Evolutionary conservation across 305 asterid genomes (phyloP).

Genomic region (Fraxinus baroniana): DNA sequence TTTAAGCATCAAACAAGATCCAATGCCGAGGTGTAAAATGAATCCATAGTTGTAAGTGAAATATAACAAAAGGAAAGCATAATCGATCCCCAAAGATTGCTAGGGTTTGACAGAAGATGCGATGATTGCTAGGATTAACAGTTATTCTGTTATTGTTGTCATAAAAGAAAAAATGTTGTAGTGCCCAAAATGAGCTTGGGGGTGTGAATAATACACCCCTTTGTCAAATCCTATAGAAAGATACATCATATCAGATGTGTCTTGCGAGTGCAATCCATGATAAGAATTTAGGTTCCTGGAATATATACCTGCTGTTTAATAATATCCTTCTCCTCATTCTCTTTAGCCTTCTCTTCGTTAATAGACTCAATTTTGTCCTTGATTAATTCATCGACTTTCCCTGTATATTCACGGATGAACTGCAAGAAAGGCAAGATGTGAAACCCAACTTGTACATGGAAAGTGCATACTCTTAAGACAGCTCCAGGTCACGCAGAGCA

Average conservation of each 20-base stretch:
- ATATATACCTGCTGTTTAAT: constrained; percentile 76
- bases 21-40: background rate
- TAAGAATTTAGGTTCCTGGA: background rate
- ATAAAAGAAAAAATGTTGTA: background rate
- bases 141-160: background rate
- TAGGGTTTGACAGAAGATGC: background rate
- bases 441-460: constrained; percentile 18
- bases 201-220: background rate
- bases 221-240: background rate
- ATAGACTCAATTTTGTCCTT: constrained; percentile 81
- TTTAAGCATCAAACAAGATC: background rate
- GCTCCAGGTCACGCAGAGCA: background rate
- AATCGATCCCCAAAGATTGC: background rate
- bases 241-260: background rate
- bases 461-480: background rate
- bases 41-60: background rate
- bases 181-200: background rate
- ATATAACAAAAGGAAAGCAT: background rate
- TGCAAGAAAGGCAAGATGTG: constrained; percentile 33
- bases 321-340: constrained; percentile 79
- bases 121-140: background rate
- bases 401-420: constrained; percentile 95
- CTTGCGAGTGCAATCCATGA: background rate
- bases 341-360: constrained; percentile 76
- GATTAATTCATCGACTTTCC: constrained; percentile 90